phyloP scores from a whole-genome alignment of 2,329 filamentous ascomycete species.

The Phaeoacremonium minimum region DNA sequence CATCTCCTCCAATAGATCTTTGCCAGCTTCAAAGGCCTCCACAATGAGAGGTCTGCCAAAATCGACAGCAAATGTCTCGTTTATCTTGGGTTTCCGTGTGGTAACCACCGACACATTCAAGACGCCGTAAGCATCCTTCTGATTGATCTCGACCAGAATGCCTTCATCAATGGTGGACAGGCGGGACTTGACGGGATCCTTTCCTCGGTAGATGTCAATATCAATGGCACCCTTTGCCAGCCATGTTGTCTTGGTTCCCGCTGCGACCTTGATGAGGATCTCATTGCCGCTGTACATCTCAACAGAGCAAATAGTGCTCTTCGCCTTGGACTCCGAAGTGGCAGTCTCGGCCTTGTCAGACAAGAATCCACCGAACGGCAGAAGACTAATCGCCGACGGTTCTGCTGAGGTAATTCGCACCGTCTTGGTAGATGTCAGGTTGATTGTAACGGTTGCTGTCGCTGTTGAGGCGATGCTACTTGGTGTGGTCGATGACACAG shows the following conservation, averaged over 20 bases:
- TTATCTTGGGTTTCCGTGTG: constrained; percentile 54
- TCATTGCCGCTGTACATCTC: constrained; percentile 41
- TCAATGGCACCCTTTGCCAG: constrained; percentile 51
- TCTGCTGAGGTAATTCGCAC: constrained; percentile 20
- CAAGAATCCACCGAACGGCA: constrained; percentile 35
- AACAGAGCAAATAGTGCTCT: constrained; percentile 37
- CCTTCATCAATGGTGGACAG: constrained; percentile 44
- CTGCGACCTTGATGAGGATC: constrained; percentile 50
- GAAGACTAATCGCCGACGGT: constrained; percentile 16
- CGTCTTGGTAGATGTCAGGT: constrained; percentile 29
- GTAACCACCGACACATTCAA: constrained; percentile 56
- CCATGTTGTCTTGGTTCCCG: constrained; percentile 47
- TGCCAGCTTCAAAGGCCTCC: constrained; percentile 38
- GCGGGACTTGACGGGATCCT: constrained; percentile 41
- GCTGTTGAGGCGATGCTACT: constrained; percentile 13
- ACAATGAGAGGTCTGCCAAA: constrained; percentile 47
- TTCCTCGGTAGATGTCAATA: constrained; percentile 48
- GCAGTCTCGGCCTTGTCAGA: constrained; percentile 25
- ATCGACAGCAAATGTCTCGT: constrained; percentile 56
- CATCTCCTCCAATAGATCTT: constrained; percentile 30
- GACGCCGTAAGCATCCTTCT: constrained; percentile 51
- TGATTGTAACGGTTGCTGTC: constrained; percentile 28
- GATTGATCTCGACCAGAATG: constrained; percentile 46
- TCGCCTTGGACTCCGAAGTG: constrained; percentile 17
- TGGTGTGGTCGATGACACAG: not conserved